Conservation (phyloP, 495 filamentous ascomycete genomes). For the Poronia punctata region DNA sequence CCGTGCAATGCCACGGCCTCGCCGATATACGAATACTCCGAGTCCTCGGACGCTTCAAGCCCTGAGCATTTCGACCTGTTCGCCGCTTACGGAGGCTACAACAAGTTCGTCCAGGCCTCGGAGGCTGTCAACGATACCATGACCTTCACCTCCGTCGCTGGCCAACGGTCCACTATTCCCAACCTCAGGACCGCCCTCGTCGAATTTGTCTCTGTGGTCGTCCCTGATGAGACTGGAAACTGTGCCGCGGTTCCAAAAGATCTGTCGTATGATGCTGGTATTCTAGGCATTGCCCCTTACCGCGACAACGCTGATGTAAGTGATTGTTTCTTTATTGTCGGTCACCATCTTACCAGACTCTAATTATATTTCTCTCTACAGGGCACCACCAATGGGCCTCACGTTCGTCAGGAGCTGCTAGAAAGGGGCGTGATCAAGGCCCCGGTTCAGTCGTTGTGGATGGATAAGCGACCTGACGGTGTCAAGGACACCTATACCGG, state of each 20-base stretch:
- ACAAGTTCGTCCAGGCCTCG: background rate
- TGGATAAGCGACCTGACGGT: constrained; percentile 6
- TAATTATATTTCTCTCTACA: background rate
- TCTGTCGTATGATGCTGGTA: constrained; percentile 5
- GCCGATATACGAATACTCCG: constrained; percentile 1
- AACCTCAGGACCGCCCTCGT: background rate
- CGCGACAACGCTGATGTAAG: constrained; percentile 2
- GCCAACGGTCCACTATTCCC: constrained; percentile 1
- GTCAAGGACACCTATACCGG: constrained; percentile 37
- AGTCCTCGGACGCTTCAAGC: background rate
- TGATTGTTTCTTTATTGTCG: background rate
- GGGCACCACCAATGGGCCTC: background rate
- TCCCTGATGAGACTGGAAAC: background rate
- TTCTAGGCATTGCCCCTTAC: constrained; percentile 6
- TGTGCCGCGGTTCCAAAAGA: background rate
- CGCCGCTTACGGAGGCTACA: background rate
- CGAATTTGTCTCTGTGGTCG: background rate
- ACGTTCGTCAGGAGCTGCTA: constrained; percentile 7
- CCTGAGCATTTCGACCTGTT: background rate
- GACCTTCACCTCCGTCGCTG: constrained; percentile 2
- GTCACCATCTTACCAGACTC: background rate
- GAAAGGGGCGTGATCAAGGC: constrained; percentile 7
- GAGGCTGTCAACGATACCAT: constrained; percentile 1
- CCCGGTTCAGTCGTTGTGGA: constrained; percentile 10
- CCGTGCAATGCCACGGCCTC: background rate